phyloP scores from a whole-genome alignment of 2,329 filamentous ascomycete genomes.

The Exophiala sp. region DNA sequence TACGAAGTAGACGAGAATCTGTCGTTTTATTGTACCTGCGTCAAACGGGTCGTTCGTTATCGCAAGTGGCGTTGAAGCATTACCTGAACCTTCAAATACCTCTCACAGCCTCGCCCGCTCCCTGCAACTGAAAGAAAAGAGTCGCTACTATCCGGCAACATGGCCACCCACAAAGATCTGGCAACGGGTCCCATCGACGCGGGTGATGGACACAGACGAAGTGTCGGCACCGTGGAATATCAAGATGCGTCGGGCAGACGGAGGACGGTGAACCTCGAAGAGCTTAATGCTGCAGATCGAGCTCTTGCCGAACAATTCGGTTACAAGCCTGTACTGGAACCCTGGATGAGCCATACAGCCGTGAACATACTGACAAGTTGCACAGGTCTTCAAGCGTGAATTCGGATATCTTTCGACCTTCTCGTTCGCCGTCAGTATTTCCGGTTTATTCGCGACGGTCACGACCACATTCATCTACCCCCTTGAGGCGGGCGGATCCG shows the following conservation, averaged over 20 bases:
- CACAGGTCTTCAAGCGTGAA: conserved; percentile 45
- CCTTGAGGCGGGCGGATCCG: conserved; percentile 48
- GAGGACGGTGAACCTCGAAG: conserved; percentile 27
- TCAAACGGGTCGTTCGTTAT: conserved; percentile 24
- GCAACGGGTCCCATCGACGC: conserved; percentile 11
- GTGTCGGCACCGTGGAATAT: conserved; percentile 22
- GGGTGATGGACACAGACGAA: conserved; percentile 17
- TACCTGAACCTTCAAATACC: not conserved
- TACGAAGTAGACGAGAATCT: conserved; percentile 9
- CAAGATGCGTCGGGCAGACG: conserved; percentile 21
- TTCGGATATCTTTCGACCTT: conserved; percentile 55
- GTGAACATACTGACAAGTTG: not conserved
- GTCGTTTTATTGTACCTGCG: conserved; percentile 15
- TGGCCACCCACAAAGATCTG: conserved; percentile 10
- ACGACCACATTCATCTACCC: conserved; percentile 53
- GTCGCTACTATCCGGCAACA: not conserved
- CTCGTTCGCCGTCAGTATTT: conserved; percentile 55
- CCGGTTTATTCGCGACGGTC: conserved; percentile 51
- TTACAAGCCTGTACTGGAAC: conserved; percentile 31
- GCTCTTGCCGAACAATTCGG: conserved; percentile 32
- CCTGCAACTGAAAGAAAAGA: not conserved
- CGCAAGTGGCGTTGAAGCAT: conserved; percentile 24
- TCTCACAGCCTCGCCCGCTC: not conserved
- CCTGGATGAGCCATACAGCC: not conserved
- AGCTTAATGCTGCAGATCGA: conserved; percentile 29